phyloP scores from a whole-genome alignment of 2,329 filamentous ascomycete species.

The Phialocephala sp. region DNA sequence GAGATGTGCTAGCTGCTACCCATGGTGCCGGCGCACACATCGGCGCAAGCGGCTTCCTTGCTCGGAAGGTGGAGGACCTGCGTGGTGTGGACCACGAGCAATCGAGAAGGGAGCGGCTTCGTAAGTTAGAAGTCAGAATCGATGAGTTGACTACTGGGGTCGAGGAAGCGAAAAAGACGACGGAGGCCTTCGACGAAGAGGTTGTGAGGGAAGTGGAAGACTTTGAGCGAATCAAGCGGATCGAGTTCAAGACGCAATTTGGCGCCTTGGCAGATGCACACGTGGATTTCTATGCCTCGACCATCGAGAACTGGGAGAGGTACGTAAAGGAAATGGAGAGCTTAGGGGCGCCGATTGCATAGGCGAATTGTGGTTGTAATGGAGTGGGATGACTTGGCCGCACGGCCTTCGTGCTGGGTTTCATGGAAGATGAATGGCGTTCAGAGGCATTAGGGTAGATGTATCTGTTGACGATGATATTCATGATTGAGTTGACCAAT shows the following conservation, averaged over 20 bases:
- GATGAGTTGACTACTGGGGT: conserved; percentile 90
- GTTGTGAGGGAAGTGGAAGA: conserved; percentile 91
- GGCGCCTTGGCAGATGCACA: conserved; percentile 84
- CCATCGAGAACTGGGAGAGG: conserved; percentile 83
- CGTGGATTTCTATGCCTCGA: conserved; percentile 82
- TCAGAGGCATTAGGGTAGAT: conserved; percentile 7
- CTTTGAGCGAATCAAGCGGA: conserved; percentile 95
- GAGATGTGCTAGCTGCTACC: conserved; percentile 69
- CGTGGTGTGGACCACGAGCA: conserved; percentile 97
- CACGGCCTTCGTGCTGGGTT: conserved; percentile 4
- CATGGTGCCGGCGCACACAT: conserved; percentile 67
- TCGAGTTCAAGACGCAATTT: conserved; percentile 88
- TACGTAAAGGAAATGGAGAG: conserved; percentile 90
- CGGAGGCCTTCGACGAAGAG: conserved; percentile 94
- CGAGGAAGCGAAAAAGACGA: conserved; percentile 83
- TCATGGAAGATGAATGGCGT: conserved; percentile 4
- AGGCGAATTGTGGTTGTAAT: conserved; percentile 2
- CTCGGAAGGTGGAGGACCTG: conserved; percentile 94
- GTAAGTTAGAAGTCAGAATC: conserved; percentile 91
- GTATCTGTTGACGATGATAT: background rate
- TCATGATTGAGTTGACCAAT: conserved; percentile 2
- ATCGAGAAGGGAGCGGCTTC: conserved; percentile 80
- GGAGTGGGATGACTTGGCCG: background rate
- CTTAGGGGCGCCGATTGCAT: conserved; percentile 52
- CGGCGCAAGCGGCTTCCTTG: conserved; percentile 85